Conservation (phyloP, 2,329 filamentous ascomycete genomes). For the Fusarium robinianum region DNA sequence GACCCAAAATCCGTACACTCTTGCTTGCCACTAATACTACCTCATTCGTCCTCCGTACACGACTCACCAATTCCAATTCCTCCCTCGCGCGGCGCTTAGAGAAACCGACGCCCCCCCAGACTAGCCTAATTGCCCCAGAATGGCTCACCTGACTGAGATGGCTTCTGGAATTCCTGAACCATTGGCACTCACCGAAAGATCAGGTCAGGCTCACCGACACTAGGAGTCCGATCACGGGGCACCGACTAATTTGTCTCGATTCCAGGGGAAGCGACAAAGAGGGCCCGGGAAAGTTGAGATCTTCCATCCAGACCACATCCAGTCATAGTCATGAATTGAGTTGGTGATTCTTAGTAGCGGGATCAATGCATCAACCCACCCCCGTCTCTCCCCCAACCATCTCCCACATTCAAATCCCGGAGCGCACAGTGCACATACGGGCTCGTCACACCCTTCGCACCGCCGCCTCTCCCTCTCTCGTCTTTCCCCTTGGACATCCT, state of each 20-base stretch:
- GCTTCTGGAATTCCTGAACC: slow-evolving; percentile 6
- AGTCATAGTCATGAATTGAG: slow-evolving; percentile 25
- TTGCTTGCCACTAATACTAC: too few species aligned
- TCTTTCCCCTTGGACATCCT: too few species aligned
- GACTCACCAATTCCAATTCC: slow-evolving; percentile 27
- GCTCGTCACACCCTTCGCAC: too few species aligned
- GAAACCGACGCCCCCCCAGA: slow-evolving; percentile 9
- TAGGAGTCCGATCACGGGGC: slow-evolving; percentile 32
- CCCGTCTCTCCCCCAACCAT: slow-evolving; percentile 13
- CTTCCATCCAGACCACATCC: slow-evolving; percentile 28
- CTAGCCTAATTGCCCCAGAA: slow-evolving; percentile 21
- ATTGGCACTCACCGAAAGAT: slow-evolving; percentile 34
- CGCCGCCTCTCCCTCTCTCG: too few species aligned
- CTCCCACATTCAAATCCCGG: slow-evolving; percentile 17
- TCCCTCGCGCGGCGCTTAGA: slow-evolving; percentile 8
- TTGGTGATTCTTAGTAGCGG: slow-evolving; percentile 13
- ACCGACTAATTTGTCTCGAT: slow-evolving; percentile 23
- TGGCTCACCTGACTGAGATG: slow-evolving; percentile 31
- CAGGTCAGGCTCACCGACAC: slow-evolving; percentile 29
- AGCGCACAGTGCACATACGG: slow-evolving; percentile 14
- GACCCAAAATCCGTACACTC: too few species aligned
- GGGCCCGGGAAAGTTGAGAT: slow-evolving; percentile 7
- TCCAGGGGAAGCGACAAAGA: slow-evolving; percentile 17
- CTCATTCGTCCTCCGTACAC: too few species aligned
- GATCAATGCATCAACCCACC: slow-evolving; percentile 4